phyloP scores from a whole-genome alignment of 306 rosid genomes.

The Prinsepia uniflora region DNA sequence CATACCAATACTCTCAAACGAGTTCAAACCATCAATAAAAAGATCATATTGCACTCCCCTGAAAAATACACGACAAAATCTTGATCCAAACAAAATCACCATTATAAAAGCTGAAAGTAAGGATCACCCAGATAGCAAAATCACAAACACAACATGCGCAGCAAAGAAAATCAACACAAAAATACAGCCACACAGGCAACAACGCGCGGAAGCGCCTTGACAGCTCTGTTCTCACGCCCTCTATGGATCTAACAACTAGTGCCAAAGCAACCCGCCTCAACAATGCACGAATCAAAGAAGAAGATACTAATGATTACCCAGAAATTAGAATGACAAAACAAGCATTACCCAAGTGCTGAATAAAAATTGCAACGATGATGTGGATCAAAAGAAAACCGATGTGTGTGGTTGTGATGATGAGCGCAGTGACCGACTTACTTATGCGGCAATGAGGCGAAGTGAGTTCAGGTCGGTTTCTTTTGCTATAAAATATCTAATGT shows the following conservation, averaged over 20 bases:
- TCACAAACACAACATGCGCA: slow-evolving; percentile 21
- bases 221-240: slow-evolving; percentile 17
- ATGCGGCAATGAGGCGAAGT: slow-evolving; percentile 34
- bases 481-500: slow-evolving; percentile 9
- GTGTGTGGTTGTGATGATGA: slow-evolving; percentile 36
- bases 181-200: slow-evolving; percentile 16
- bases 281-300: slow-evolving; percentile 6
- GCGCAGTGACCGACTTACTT: slow-evolving; percentile 39
- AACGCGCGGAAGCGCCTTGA: slow-evolving; percentile 14
- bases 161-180: slow-evolving; percentile 19
- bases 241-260: slow-evolving; percentile 40
- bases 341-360: slow-evolving; percentile 15
- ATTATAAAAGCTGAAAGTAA: slow-evolving; percentile 15
- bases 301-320: slow-evolving; percentile 19
- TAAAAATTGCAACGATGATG: slow-evolving; percentile 20
- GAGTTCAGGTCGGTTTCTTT: slow-evolving; percentile 52
- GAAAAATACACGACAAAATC: slow-evolving; percentile 24
- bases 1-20: slow-evolving; percentile 16
- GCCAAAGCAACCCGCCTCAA: slow-evolving; percentile 27
- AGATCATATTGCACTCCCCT: slow-evolving; percentile 9
- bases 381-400: slow-evolving; percentile 47
- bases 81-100: slow-evolving; percentile 30
- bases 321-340: slow-evolving; percentile 11
- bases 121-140: slow-evolving; percentile 29
- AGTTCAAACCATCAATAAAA: slow-evolving; percentile 25